Conservation (phyloP, 75 land plant genomes). For the Sequoia sempervirens region DNA sequence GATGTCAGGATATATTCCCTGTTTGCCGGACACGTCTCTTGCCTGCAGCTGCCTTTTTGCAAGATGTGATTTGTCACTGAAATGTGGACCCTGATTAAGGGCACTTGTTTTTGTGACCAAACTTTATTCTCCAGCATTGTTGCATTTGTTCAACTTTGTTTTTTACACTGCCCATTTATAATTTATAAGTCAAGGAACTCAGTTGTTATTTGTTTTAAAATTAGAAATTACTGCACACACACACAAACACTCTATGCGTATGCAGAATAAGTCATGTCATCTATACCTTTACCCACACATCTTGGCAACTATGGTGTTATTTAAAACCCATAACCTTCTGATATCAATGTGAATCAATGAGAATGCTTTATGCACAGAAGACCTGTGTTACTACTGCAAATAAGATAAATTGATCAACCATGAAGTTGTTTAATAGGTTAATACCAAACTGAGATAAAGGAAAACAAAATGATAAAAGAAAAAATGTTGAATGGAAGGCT, state of each 20-base stretch:
- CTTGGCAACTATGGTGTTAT: neutral
- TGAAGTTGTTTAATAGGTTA: neutral
- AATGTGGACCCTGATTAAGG: neutral
- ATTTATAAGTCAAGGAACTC: neutral
- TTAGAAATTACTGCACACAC: neutral
- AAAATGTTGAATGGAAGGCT: neutral
- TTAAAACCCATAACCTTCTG: neutral
- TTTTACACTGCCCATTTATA: neutral
- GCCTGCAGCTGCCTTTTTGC: neutral
- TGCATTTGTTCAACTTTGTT: neutral
- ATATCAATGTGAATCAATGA: neutral
- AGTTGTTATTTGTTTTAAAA: neutral
- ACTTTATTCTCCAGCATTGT: neutral
- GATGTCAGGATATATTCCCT: neutral
- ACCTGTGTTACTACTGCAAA: neutral
- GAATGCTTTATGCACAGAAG: neutral
- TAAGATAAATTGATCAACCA: neutral
- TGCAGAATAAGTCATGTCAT: neutral
- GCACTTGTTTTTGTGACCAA: neutral
- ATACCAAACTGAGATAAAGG: neutral
- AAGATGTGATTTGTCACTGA: neutral
- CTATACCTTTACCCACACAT: neutral
- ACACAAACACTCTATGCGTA: neutral
- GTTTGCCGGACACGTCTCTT: neutral
- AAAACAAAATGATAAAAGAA: neutral